Conservation (phyloP, 192 early-diverging fungal genomes). For the Gryganskiella cystojenkinii region DNA sequence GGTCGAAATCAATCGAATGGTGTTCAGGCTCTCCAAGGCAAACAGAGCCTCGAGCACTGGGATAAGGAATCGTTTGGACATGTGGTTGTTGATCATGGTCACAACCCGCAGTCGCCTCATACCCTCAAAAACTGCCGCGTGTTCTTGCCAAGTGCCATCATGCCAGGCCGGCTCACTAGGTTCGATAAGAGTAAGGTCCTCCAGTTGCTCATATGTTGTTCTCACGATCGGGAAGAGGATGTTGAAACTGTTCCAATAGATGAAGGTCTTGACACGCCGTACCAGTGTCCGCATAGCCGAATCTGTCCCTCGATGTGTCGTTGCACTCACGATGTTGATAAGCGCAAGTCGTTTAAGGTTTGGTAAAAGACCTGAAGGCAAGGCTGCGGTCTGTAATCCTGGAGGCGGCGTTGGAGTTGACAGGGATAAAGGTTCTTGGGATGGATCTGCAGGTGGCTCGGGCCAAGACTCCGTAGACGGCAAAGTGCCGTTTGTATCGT, state of each 20-base stretch:
- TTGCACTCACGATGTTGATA: conserved; percentile 36
- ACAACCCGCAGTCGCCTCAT: conserved; percentile 18
- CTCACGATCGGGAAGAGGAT: conserved; percentile 27
- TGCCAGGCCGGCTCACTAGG: conserved; percentile 34
- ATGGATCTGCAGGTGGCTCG: no score
- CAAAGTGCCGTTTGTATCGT: not conserved
- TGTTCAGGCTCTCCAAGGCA: not conserved
- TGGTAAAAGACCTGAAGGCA: conserved; percentile 6
- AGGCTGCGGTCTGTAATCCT: no score
- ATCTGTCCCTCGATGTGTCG: conserved; percentile 27
- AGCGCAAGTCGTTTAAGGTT: conserved; percentile 17
- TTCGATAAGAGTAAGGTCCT: conserved; percentile 20
- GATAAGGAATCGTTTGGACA: conserved; percentile 16
- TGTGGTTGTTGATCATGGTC: conserved; percentile 29
- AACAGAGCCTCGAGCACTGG: conserved; percentile 25
- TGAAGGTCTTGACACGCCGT: conserved; percentile 12
- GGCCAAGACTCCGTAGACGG: no score
- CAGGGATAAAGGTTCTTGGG: no score
- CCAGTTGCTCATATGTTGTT: conserved; percentile 4
- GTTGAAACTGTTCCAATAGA: conserved; percentile 41
- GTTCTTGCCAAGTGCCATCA: conserved; percentile 35
- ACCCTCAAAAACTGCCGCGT: conserved; percentile 7
- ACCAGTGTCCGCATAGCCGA: conserved; percentile 16
- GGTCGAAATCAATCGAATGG: conserved; percentile 14
- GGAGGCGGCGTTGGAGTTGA: no score